Conservation (phyloP, 1,284 basidiomycete genomes). For the Cystobasidium slooffiae region DNA sequence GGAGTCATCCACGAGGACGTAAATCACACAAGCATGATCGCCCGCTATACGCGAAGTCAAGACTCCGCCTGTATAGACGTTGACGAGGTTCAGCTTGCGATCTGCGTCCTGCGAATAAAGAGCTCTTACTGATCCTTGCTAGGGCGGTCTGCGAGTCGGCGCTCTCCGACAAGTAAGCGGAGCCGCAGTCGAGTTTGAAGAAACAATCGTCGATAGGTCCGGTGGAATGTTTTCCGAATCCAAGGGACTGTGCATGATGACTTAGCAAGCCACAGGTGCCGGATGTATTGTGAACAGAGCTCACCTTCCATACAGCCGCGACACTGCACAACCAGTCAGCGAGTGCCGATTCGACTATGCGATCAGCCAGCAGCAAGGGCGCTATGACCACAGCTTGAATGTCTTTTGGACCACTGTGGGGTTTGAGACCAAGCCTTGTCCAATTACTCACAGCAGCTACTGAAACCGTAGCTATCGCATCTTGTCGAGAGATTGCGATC, state of each 20-base stretch:
- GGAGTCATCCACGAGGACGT: slow-evolving; percentile 62
- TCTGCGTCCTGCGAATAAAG: neutral
- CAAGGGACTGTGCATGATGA: slow-evolving; percentile 2
- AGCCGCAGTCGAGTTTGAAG: slow-evolving; percentile 24
- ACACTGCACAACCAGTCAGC: slow-evolving; percentile 66
- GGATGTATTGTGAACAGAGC: slow-evolving; percentile 46
- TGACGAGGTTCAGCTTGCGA: slow-evolving; percentile 4
- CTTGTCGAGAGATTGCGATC: slow-evolving; percentile 36
- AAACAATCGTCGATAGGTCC: slow-evolving; percentile 19
- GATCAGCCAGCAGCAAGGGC: slow-evolving; percentile 69
- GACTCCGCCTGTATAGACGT: slow-evolving; percentile 26
- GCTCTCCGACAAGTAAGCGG: neutral
- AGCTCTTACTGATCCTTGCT: slow-evolving; percentile 42
- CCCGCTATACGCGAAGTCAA: neutral
- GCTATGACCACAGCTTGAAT: slow-evolving; percentile 56
- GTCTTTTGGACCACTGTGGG: slow-evolving; percentile 71
- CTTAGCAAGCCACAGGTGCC: neutral
- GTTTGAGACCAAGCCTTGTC: slow-evolving; percentile 76
- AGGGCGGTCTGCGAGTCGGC: slow-evolving; percentile 38
- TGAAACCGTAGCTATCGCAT: slow-evolving; percentile 65
- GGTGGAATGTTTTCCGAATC: slow-evolving; percentile 46
- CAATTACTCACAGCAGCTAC: slow-evolving; percentile 75
- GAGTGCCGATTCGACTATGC: slow-evolving; percentile 59
- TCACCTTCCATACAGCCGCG: slow-evolving; percentile 65
- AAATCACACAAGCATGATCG: slow-evolving; percentile 53